A percentile compares a stretch with the other conserved stretches of the same genome.
These are phyloP conservation scores for Bipolaris bicolor DNA, from an alignment of 2,329 filamentous ascomycete genomes.

Conservation along the genomic window DNA sequence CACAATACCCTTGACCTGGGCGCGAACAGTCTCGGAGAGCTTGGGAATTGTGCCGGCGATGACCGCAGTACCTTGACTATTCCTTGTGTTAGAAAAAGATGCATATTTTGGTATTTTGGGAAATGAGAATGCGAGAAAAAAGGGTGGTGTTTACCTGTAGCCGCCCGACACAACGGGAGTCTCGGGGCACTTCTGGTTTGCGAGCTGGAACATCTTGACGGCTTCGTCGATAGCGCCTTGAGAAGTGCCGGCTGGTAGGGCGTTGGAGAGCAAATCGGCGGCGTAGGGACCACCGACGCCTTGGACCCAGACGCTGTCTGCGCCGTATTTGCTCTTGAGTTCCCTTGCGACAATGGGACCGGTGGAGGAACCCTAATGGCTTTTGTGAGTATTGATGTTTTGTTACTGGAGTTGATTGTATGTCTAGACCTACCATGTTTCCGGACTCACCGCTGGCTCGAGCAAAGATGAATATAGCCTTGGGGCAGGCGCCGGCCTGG, in stretches of 20 bases:
- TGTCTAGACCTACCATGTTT: conserved; percentile 32
- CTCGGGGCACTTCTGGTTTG: conserved; percentile 47
- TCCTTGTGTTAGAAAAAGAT: conserved; percentile 3
- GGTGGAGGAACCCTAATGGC: conserved; percentile 23
- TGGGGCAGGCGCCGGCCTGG: conserved; percentile 26
- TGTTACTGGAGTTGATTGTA: no score
- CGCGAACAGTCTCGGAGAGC: conserved; percentile 32
- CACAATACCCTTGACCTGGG: conserved; percentile 47
- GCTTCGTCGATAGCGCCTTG: conserved; percentile 43
- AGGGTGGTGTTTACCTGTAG: conserved; percentile 46
- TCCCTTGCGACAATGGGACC: conserved; percentile 30
- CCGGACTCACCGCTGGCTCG: conserved; percentile 33
- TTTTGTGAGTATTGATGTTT: background rate
- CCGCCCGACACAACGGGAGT: conserved; percentile 50
- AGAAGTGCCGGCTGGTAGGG: conserved; percentile 41
- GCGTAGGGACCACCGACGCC: conserved; percentile 47
- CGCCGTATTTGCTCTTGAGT: conserved; percentile 33
- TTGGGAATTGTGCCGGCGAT: conserved; percentile 45
- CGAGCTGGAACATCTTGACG: conserved; percentile 45
- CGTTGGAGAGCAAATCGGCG: conserved; percentile 45
- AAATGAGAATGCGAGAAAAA: no score
- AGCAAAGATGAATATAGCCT: conserved; percentile 39
- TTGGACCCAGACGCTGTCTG: conserved; percentile 35
- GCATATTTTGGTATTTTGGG: no score
- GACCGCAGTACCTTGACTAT: conserved; percentile 50